phyloP scores from a whole-genome alignment of 495 filamentous ascomycete species.

The Neurospora sp. region DNA sequence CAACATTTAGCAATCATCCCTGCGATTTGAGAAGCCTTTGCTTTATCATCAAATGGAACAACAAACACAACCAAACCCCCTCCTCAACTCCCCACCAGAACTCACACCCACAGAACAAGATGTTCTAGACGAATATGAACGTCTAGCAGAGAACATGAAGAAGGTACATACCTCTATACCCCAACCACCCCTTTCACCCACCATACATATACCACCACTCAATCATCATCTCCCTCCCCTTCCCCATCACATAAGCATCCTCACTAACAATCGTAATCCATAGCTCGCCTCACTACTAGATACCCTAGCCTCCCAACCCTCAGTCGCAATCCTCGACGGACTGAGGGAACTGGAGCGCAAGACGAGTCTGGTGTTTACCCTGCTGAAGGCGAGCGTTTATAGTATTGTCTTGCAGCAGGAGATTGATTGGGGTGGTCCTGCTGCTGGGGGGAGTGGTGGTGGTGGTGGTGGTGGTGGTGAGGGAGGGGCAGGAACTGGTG shows the following conservation, averaged over 20 bases:
- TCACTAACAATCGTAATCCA: background rate
- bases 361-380: constrained; percentile 84
- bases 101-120: constrained; percentile 83
- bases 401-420: constrained; percentile 97
- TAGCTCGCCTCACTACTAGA: constrained; percentile 56
- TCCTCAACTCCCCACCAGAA: constrained; percentile 33
- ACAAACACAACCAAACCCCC: constrained; percentile 9
- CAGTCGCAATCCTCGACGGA: constrained; percentile 69
- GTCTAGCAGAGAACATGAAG: constrained; percentile 83
- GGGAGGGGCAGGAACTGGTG: background rate
- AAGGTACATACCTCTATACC: constrained; percentile 45
- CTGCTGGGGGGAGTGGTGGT: background rate
- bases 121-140: constrained; percentile 85
- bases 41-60: constrained; percentile 19
- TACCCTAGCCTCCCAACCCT: constrained; percentile 50
- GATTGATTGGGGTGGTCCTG: constrained; percentile 49
- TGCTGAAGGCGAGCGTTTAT: constrained; percentile 96
- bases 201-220: constrained; percentile 7
- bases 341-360: constrained; percentile 83
- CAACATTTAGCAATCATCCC: background rate
- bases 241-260: no score
- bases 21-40: background rate
- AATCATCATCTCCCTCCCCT: background rate
- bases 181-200: background rate
- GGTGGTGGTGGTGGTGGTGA: background rate